phyloP scores from a whole-genome alignment of 805 yeast genomes.

The Starmera quercuum region DNA sequence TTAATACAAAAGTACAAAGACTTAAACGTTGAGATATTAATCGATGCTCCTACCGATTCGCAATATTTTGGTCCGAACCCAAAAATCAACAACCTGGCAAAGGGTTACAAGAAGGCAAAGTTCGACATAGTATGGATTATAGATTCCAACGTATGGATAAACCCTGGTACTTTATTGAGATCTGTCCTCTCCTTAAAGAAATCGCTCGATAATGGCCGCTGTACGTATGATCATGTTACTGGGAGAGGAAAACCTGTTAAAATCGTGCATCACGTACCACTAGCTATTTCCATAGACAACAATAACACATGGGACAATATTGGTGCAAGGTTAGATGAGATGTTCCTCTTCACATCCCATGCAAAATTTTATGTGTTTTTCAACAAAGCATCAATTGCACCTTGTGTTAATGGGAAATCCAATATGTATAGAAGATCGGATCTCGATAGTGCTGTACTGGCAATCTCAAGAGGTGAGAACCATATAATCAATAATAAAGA shows the following conservation, averaged over 20 bases:
- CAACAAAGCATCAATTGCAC: conserved; percentile 67
- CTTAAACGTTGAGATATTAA: conserved; percentile 49
- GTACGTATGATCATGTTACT: conserved; percentile 13
- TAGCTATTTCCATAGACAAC: conserved; percentile 38
- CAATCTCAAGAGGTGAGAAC: conserved; percentile 24
- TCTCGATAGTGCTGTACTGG: conserved; percentile 48
- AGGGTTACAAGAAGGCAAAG: conserved; percentile 63
- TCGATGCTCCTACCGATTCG: conserved; percentile 34
- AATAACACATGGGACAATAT: conserved; percentile 11
- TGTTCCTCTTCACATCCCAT: conserved; percentile 79
- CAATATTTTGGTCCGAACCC: conserved; percentile 78
- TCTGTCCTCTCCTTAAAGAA: conserved; percentile 47
- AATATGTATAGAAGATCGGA: conserved; percentile 66
- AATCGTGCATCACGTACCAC: conserved; percentile 77
- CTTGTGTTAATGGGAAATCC: conserved; percentile 89
- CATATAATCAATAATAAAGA: conserved; percentile 24
- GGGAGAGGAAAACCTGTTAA: conserved; percentile 35
- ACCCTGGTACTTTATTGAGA: conserved; percentile 54
- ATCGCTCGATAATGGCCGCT: conserved; percentile 44
- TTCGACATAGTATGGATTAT: conserved; percentile 76
- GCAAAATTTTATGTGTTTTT: conserved; percentile 78
- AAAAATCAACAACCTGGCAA: conserved; percentile 78
- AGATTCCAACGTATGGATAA: conserved; percentile 80
- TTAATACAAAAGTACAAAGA: conserved; percentile 47
- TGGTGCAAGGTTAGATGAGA: conserved; percentile 75